Conservation (phyloP, 331 rosid genomes). For the Malus hybrid region DNA sequence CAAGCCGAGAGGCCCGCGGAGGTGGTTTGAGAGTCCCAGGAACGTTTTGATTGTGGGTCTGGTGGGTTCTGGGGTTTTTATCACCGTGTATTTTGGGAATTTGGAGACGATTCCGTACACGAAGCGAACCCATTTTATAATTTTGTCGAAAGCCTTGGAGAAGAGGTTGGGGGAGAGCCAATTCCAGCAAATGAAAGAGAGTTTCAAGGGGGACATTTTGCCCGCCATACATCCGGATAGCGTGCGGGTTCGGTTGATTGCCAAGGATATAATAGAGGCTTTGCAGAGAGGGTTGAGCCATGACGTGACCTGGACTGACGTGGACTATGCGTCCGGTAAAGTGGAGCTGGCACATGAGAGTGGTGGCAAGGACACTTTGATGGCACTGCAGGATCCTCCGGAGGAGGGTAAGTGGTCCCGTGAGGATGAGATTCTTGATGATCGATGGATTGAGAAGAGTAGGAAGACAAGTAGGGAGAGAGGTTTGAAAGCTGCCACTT, state of each 20-base stretch:
- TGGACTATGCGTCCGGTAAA: constrained; percentile 61
- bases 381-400: constrained; percentile 32
- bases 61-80: constrained; percentile 51
- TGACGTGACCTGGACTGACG: constrained; percentile 65
- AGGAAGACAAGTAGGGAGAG: constrained; percentile 54
- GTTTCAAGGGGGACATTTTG: constrained; percentile 56
- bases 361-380: constrained; percentile 27
- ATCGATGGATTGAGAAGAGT: constrained; percentile 61
- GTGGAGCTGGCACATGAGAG: constrained; percentile 18
- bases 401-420: constrained; percentile 45
- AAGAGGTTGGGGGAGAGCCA: constrained; percentile 56
- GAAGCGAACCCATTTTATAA: constrained; percentile 59
- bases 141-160: constrained; percentile 52
- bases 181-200: constrained; percentile 48
- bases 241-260: constrained; percentile 54
- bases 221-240: constrained; percentile 83
- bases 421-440: constrained; percentile 80
- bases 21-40: constrained; percentile 68
- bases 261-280: constrained; percentile 57
- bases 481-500: constrained; percentile 42
- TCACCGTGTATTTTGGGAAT: constrained; percentile 55
- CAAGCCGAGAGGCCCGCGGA: constrained; percentile 46
- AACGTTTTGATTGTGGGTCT: constrained; percentile 37
- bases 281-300: constrained; percentile 62
- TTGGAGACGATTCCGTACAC: constrained; percentile 74